Conservation (phyloP, 345 rosid genomes). For the Boechera retrofracta region DNA sequence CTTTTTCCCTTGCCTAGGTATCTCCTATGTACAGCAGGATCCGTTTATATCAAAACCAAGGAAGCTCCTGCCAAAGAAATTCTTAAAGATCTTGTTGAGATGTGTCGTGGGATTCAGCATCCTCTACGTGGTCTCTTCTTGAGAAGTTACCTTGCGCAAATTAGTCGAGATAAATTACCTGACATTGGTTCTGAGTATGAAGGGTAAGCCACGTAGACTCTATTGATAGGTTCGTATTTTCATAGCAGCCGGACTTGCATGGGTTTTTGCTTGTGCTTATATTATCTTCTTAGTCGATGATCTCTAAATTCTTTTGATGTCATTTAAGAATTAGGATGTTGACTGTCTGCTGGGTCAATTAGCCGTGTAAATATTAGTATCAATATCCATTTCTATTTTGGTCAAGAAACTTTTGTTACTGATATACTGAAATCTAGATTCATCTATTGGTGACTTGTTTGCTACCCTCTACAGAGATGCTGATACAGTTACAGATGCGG, state of each 20-base stretch:
- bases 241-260: constrained; percentile 7
- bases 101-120: constrained; percentile 99
- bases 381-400: neutral
- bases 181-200: constrained; percentile 95
- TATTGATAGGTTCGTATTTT: constrained; percentile 9
- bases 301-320: constrained; percentile 12
- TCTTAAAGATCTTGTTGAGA: constrained; percentile 97
- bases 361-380: neutral
- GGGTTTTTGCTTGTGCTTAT: neutral
- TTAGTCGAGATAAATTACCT: constrained; percentile 95
- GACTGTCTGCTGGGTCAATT: neutral
- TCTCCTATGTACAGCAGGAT: constrained; percentile 97
- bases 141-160: constrained; percentile 97
- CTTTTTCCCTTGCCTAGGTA: constrained; percentile 56
- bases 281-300: constrained; percentile 8
- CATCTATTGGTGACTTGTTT: constrained; percentile 29
- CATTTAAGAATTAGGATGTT: constrained; percentile 10
- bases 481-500: constrained; percentile 87
- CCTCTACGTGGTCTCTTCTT: constrained; percentile 97
- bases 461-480: constrained; percentile 71
- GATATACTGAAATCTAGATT: constrained; percentile 19
- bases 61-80: constrained; percentile 99
- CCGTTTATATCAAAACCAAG: constrained; percentile 92
- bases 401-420: constrained; percentile 19
- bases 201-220: constrained; percentile 69